These are phyloP conservation scores for Zymoseptoria pseudotritici DNA, from an alignment of 2,329 filamentous ascomycete species.

Conservation along the genomic window DNA sequence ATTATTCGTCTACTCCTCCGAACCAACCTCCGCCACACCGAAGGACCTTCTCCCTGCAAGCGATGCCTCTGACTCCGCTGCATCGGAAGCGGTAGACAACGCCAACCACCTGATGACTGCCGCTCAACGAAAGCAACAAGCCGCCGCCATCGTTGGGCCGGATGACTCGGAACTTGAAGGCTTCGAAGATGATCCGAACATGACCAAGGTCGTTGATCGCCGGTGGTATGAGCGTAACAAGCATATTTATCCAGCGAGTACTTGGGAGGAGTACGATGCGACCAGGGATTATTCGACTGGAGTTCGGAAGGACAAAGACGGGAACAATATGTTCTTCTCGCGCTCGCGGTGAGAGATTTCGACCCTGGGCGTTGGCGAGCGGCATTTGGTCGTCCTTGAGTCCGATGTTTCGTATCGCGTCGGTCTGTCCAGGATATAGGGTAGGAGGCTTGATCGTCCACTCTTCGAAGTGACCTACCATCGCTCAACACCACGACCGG, in stretches of 20 bases:
- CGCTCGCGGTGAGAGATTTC: not conserved
- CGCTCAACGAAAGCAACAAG: slow-evolving; percentile 17
- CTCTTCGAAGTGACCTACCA: not conserved
- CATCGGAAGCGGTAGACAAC: slow-evolving; percentile 6
- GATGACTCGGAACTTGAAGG: slow-evolving; percentile 59
- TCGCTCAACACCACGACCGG: not conserved
- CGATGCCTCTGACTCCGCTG: slow-evolving; percentile 2
- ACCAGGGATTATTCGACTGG: slow-evolving; percentile 75
- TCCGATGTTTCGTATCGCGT: not conserved
- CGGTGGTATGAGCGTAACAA: slow-evolving; percentile 97
- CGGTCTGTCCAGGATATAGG: not conserved
- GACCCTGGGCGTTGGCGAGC: not conserved
- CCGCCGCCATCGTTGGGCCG: slow-evolving; percentile 31
- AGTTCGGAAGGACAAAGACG: slow-evolving; percentile 73
- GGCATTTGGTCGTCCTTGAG: too few species aligned
- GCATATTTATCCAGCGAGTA: slow-evolving; percentile 92
- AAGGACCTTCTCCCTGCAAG: slow-evolving; percentile 20
- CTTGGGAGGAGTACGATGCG: slow-evolving; percentile 92
- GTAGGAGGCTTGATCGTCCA: not conserved
- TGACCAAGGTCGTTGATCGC: slow-evolving; percentile 91
- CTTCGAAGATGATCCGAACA: slow-evolving; percentile 63
- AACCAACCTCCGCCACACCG: slow-evolving; percentile 39
- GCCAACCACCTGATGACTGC: slow-evolving; percentile 17
- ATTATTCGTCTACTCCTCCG: slow-evolving; percentile 68
- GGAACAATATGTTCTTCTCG: slow-evolving; percentile 75